These are phyloP conservation scores for Hymenotorrendiella dingleyae DNA, from an alignment of 2,329 filamentous ascomycete genomes.

Conservation along the genomic window DNA sequence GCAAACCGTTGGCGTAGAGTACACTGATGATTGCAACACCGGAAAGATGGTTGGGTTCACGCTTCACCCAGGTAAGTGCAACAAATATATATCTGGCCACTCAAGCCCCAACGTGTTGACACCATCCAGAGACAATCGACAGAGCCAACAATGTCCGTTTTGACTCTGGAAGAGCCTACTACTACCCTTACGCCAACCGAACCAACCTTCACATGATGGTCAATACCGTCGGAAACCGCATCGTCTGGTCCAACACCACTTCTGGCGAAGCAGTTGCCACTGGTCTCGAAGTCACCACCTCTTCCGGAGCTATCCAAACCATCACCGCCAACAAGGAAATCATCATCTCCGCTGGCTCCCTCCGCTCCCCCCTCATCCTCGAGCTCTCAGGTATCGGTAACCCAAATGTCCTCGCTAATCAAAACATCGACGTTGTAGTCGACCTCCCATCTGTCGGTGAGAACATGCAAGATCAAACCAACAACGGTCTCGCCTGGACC, in stretches of 20 bases:
- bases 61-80: too few species aligned
- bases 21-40: slow-evolving; percentile 35
- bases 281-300: slow-evolving; percentile 17
- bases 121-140: slow-evolving; percentile 38
- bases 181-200: slow-evolving; percentile 33
- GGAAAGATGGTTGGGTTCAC: slow-evolving; percentile 36
- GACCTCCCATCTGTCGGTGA: slow-evolving; percentile 37
- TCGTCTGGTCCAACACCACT: slow-evolving; percentile 8
- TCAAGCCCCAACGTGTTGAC: too few species aligned
- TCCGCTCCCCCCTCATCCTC: slow-evolving; percentile 27
- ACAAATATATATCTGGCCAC: too few species aligned
- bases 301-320: slow-evolving; percentile 25
- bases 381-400: slow-evolving; percentile 31
- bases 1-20: slow-evolving; percentile 28
- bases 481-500: slow-evolving; percentile 15
- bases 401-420: slow-evolving; percentile 5
- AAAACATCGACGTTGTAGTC: slow-evolving; percentile 23
- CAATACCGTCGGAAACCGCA: slow-evolving; percentile 13
- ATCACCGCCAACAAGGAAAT: slow-evolving; percentile 25
- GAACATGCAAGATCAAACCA: slow-evolving; percentile 31
- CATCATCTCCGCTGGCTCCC: slow-evolving; percentile 25
- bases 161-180: slow-evolving; percentile 39
- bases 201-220: slow-evolving; percentile 32
- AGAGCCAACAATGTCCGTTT: slow-evolving; percentile 32
- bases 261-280: background rate